Base-by-base conservation (phyloP, 352 stramenopile genomes). In the Globisporangium yorkense region DNA sequence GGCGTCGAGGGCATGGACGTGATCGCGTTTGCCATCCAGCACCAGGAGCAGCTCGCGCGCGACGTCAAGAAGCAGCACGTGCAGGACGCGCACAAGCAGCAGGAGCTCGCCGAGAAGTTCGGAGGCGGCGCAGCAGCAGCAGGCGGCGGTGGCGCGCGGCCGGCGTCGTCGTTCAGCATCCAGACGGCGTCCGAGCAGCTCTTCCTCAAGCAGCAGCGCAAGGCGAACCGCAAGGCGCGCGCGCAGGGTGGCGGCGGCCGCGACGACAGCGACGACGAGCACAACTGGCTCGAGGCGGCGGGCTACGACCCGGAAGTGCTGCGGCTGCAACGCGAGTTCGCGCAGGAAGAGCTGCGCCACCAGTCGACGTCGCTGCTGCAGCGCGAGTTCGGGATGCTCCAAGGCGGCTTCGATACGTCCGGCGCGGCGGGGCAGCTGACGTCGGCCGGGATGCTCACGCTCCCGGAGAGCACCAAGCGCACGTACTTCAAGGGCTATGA, bases 1-100 rank as follows among this genome's bases (percentile, higher is more conserved):
- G 84, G 84, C n/a, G 81, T 89, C 18, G 82, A 94, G 50, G 82
- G 84, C 62, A 89, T 94, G 78, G 82, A 92, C 37, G 60, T 94
- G 13, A 94, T 94, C 56, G 72, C 83, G 12, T 90, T 92, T 51
- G 74, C 79, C 39, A 66, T 89, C 40, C 78, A 89, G 57, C 72
- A 87, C 35, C 54, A 75, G 51, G 39, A 70, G 24, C 65, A 72
- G 12, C 55, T 86, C 3, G 56, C 50, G 10, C 58, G 44, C 7
- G 50, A 27, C 43, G 70, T 77, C 24, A 83, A 63, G 1, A 70
- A 67, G 18, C 61, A 74, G 59, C 63, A 72, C 47, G 61, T 87
- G 21, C 62, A 77, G 45, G 71, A 89, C 3, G 63, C 67, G 10
- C 69, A 71, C 37, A 74, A 73, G 24, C 74, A 73, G 55, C 66